Base-by-base conservation (phyloP, 768 basidiomycete genomes). In the Crepidotus variabilis region DNA sequence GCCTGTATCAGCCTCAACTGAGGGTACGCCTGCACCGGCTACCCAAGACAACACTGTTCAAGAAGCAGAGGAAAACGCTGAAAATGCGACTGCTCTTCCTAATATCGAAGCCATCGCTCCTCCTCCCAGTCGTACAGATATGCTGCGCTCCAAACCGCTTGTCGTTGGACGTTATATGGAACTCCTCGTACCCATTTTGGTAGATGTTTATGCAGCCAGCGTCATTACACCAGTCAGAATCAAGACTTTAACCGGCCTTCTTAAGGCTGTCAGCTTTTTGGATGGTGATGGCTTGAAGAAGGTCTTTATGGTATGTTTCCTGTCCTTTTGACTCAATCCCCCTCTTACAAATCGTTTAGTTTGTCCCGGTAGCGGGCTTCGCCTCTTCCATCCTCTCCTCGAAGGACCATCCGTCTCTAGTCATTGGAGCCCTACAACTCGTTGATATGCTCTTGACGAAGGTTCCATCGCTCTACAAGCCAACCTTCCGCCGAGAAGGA, bases 161-260 rank as follows among this genome's bases (percentile, higher is more conserved):
- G 84, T 92, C 23, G 88, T 95, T 50, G 85, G 82, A 18, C 82
- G 86, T 14, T 98, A 94, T 71, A 91, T 95, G 82, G 83, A 85
- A 48, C 76, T 96, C 33, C 85, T 94, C 64, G 87, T 98, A 0
- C 97, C 97, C 0, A 93, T 97, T 54, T 81, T 99, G 54, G 87
- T 98, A 57, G 97, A 98, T 64, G 95, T 99, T n/a, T 98, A 98
- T 71, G 90, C 95, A n/a, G 96, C 97, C 28, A 97, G 93, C 68
- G 95, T 98, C 23, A 86, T 88, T 50, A 84, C 87, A 0, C 85
- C 91, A 2, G 86, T 98, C 10, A 82, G 97, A 57, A 83, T 90
- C 45, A 95, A 96, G 75, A 92, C 94, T 0, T 75, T 98, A 59
- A 90, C 87, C 0, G 93, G 89, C 1, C 65, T 98, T 50, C 72